These are phyloP conservation scores for Infundibulicybe gibba DNA, from an alignment of 768 basidiomycete species.

Conservation along the genomic window DNA sequence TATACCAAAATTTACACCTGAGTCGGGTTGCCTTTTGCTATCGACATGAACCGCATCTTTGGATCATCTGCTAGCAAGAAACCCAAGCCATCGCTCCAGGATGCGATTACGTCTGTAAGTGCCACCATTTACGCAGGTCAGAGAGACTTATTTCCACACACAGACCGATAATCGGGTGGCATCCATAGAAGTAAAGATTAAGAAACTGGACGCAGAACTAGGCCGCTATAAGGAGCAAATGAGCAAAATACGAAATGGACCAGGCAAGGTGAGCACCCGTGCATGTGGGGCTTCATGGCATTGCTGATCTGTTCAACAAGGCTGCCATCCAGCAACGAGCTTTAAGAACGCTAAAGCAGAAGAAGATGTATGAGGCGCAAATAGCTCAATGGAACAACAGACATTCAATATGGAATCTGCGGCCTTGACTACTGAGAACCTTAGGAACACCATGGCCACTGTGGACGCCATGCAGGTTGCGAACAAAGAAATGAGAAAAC, in stretches of 20 bases:
- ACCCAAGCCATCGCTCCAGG: slow-evolving; percentile 81
- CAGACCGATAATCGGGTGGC: slow-evolving; percentile 87
- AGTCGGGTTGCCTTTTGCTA: background rate
- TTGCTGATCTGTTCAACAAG: slow-evolving; percentile 32
- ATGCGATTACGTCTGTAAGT: slow-evolving; percentile 84
- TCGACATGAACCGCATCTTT: slow-evolving; percentile 90
- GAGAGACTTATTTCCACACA: slow-evolving; percentile 3
- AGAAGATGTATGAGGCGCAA: slow-evolving; percentile 93
- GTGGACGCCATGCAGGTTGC: slow-evolving; percentile 94
- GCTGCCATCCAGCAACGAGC: slow-evolving; percentile 94
- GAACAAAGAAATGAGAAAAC: slow-evolving; percentile 94
- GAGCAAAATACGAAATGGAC: slow-evolving; percentile 88
- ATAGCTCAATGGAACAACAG: slow-evolving; percentile 89
- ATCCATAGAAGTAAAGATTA: slow-evolving; percentile 93
- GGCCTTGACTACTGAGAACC: slow-evolving; percentile 92
- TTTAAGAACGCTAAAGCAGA: slow-evolving; percentile 88
- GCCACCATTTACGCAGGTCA: slow-evolving; percentile 2
- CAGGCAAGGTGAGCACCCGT: slow-evolving; percentile 76
- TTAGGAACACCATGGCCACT: slow-evolving; percentile 98
- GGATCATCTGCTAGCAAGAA: slow-evolving; percentile 73
- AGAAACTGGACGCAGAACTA: slow-evolving; percentile 94
- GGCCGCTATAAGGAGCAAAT: slow-evolving; percentile 93
- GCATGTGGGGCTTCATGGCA: too few species aligned
- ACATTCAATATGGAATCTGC: slow-evolving; percentile 99
- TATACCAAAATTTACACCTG: too few species aligned